phyloP scores from a whole-genome alignment of 164 flowering plant species.

The Magnolia changhungtana region DNA sequence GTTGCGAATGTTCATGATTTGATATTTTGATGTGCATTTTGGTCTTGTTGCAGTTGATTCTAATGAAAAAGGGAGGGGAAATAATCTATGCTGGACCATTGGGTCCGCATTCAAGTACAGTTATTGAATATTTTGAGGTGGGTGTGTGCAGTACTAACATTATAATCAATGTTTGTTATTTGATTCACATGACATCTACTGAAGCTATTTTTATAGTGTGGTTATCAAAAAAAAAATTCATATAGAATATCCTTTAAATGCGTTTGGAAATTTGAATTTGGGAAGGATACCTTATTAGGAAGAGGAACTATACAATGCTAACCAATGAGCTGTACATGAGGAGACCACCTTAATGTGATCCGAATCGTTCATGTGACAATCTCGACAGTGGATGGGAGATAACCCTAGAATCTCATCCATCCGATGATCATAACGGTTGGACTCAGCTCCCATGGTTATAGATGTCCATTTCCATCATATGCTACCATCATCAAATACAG shows the following conservation, averaged over 20 bases:
- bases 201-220: neutral
- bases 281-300: neutral
- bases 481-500: no score
- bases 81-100: conserved; percentile 59
- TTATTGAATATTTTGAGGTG: conserved; percentile 69
- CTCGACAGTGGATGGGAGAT: no score
- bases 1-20: neutral
- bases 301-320: no score
- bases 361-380: no score
- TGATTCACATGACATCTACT: neutral
- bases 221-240: neutral
- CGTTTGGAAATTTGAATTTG: neutral
- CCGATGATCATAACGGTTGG: no score
- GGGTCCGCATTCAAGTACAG: conserved; percentile 46
- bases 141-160: neutral
- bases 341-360: no score
- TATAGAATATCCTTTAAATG: neutral
- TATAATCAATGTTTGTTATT: no score
- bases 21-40: neutral
- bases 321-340: no score
- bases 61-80: conserved; percentile 59
- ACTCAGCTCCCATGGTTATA: no score
- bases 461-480: no score
- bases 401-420: no score
- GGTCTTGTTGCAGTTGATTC: conserved; percentile 31